Evolutionary conservation across 2,329 filamentous ascomycete genomes (phyloP).

Genomic region (Capronia americana): DNA sequence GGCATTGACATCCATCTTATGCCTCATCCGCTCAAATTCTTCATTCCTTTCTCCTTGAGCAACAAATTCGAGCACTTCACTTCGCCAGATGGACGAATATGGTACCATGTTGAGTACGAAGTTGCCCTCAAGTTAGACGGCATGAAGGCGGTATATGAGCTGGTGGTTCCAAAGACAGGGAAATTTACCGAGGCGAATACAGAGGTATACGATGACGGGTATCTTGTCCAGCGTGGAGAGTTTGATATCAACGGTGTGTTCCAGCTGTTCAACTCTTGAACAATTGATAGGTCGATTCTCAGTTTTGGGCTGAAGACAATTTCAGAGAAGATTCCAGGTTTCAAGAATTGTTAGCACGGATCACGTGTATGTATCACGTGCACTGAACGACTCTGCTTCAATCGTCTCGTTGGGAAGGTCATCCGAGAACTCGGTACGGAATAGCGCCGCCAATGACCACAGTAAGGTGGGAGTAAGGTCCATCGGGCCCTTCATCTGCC

Average conservation of each 20-base stretch:
- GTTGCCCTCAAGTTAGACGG: conserved; percentile 9
- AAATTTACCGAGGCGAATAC: not conserved
- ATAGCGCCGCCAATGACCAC: too few species aligned
- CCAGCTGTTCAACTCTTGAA: not conserved
- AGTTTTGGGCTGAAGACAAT: too few species aligned
- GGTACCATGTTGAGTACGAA: conserved; percentile 16
- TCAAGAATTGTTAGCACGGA: too few species aligned
- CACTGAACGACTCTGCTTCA: too few species aligned
- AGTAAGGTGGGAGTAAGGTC: too few species aligned
- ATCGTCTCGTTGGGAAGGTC: too few species aligned
- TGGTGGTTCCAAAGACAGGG: conserved; percentile 17
- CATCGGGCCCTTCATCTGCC: too few species aligned
- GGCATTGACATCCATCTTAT: not conserved
- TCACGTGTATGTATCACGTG: too few species aligned
- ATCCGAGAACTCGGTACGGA: too few species aligned
- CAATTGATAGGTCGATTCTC: not conserved
- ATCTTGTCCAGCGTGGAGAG: not conserved
- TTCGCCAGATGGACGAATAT: not conserved
- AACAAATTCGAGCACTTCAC: not conserved
- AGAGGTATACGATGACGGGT: not conserved
- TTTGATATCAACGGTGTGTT: not conserved
- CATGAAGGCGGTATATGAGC: conserved; percentile 9
- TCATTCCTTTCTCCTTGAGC: not conserved
- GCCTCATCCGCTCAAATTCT: not conserved
- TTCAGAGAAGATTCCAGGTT: too few species aligned